These are phyloP conservation scores for Paraphoma chrysanthemicola DNA, from an alignment of 2,329 filamentous ascomycete genomes.

Conservation along the genomic window DNA sequence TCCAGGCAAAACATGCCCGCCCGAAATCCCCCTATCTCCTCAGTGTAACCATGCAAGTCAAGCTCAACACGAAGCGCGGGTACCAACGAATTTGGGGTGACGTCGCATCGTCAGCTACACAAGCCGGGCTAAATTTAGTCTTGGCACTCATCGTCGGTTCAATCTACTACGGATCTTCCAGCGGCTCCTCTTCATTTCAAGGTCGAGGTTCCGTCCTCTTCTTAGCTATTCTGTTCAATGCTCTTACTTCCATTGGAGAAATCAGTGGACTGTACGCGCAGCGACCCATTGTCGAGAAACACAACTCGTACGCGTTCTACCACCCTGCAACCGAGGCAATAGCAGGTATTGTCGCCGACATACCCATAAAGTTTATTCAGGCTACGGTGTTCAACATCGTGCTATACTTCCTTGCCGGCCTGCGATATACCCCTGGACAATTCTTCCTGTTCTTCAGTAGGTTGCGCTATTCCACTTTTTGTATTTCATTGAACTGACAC, in stretches of 20 bases:
- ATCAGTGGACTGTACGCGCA: conserved; percentile 71
- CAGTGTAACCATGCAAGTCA: conserved; percentile 56
- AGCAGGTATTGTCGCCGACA: conserved; percentile 80
- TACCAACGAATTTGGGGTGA: conserved; percentile 46
- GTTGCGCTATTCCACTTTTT: not conserved
- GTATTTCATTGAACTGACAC: not conserved
- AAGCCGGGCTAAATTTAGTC: conserved; percentile 58
- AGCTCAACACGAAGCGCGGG: conserved; percentile 37
- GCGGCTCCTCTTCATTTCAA: conserved; percentile 61
- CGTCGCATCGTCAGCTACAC: conserved; percentile 37
- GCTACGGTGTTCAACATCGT: conserved; percentile 76
- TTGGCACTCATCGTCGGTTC: conserved; percentile 68
- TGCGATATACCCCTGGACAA: conserved; percentile 72
- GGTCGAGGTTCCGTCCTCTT: conserved; percentile 65
- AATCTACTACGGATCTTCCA: conserved; percentile 62
- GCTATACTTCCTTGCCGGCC: conserved; percentile 84
- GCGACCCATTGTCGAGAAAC: conserved; percentile 90
- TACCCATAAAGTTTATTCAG: conserved; percentile 80
- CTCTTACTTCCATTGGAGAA: conserved; percentile 64
- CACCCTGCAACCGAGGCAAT: conserved; percentile 86
- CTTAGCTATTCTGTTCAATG: conserved; percentile 67
- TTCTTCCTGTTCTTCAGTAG: conserved; percentile 80
- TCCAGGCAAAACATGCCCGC: conserved; percentile 62
- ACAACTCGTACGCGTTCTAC: conserved; percentile 83
- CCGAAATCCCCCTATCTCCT: conserved; percentile 66